Evolutionary conservation across 805 yeast genomes (phyloP).

Genomic region (Myxozyma udenii): DNA sequence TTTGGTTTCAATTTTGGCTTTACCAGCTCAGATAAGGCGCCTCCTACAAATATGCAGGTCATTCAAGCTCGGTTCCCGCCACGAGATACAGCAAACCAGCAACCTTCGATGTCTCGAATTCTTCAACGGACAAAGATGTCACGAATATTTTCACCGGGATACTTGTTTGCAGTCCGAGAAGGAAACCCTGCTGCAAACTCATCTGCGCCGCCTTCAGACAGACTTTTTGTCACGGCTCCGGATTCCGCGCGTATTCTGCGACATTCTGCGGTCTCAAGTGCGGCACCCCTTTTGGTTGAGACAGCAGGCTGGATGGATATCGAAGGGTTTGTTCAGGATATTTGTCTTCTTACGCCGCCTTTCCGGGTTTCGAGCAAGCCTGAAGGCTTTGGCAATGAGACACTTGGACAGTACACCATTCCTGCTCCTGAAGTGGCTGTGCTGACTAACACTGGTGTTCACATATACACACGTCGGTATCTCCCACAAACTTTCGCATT

Average conservation of each 20-base stretch:
- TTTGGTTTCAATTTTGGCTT: conserved; percentile 26
- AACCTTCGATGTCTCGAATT: conserved; percentile 22
- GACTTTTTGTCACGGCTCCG: conserved; percentile 70
- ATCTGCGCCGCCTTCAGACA: conserved; percentile 38
- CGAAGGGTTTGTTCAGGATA: conserved; percentile 63
- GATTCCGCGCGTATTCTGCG: conserved; percentile 66
- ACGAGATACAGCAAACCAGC: conserved; percentile 13
- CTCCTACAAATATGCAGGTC: conserved; percentile 41
- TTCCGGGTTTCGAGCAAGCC: conserved; percentile 73
- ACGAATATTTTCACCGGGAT: conserved; percentile 77
- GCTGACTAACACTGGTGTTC: conserved; percentile 74
- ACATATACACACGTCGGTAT: conserved; percentile 70
- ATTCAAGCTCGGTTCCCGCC: conserved; percentile 49
- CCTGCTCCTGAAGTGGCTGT: conserved; percentile 70
- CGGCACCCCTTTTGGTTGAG: conserved; percentile 52
- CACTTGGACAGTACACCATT: conserved; percentile 78
- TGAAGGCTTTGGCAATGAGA: conserved; percentile 76
- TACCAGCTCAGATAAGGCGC: conserved; percentile 23
- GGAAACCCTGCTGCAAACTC: conserved; percentile 22
- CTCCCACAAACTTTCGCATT: conserved; percentile 75
- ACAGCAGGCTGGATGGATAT: conserved; percentile 72
- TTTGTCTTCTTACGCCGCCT: conserved; percentile 65
- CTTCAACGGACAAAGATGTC: conserved; percentile 57
- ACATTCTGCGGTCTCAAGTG: conserved; percentile 31
- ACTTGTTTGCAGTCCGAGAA: conserved; percentile 63